Evolutionary conservation across 2,329 filamentous ascomycete genomes (phyloP).

Genomic region (Onygena corvina): DNA sequence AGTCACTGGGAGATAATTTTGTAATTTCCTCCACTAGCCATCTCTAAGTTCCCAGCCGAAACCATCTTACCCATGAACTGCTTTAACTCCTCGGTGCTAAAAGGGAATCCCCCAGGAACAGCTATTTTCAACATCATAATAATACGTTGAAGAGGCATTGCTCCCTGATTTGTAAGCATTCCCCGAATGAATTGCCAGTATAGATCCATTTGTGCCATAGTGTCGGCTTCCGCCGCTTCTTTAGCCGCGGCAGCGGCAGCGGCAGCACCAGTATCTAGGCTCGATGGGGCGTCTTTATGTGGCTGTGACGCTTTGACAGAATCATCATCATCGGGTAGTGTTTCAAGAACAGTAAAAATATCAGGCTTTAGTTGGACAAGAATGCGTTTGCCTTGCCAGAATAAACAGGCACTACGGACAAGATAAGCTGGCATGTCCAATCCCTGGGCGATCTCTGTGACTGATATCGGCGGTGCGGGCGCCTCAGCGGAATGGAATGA

Average conservation of each 20-base stretch:
- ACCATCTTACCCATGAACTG: slow-evolving; percentile 72
- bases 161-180: slow-evolving; percentile 86
- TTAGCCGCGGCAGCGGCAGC: slow-evolving; percentile 33
- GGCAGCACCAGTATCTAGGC: slow-evolving; percentile 26
- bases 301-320: slow-evolving; percentile 14
- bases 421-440: slow-evolving; percentile 46
- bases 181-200: slow-evolving; percentile 89
- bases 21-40: slow-evolving; percentile 56
- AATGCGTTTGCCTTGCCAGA: slow-evolving; percentile 51
- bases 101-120: slow-evolving; percentile 75
- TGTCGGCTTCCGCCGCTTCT: slow-evolving; percentile 43
- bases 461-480: slow-evolving; percentile 28
- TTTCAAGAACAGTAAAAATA: slow-evolving; percentile 47
- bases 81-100: slow-evolving; percentile 75
- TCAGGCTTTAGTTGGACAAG: slow-evolving; percentile 37
- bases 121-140: slow-evolving; percentile 93
- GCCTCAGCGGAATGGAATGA: slow-evolving; percentile 53
- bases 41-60: slow-evolving; percentile 55
- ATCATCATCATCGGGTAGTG: slow-evolving; percentile 30
- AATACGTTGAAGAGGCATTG: slow-evolving; percentile 71
- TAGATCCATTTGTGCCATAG: slow-evolving; percentile 56
- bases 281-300: slow-evolving; percentile 14
- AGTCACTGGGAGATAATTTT: slow-evolving; percentile 29
- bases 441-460: slow-evolving; percentile 35
- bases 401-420: slow-evolving; percentile 48